Evolutionary conservation across 371 early-diverging fungal species (phyloP), one percentile per base, ranked within the genome.

Genomic region (Mortierella sp.): DNA sequence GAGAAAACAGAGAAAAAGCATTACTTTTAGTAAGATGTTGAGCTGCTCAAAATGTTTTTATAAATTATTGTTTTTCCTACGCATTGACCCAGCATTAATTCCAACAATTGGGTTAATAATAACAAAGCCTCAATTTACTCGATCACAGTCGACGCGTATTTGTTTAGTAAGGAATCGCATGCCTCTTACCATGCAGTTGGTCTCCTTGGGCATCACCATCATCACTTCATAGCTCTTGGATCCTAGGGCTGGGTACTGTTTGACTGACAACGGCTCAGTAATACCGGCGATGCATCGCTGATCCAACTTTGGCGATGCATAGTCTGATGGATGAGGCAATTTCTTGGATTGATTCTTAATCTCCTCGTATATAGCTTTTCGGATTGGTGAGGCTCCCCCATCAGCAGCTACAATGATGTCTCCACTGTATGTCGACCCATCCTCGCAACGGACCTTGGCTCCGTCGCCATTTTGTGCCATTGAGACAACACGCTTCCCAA

Each of bases 371-470:
- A 79, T 63, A 43, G 70, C 66, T 40, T 67, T 66, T 11, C 79
- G 64, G 24, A 79, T 73, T 6, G 71, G 62, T 11, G 79, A 79
- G 1, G 66, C 63, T 1, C 71, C 74, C 1, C 79, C 79, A 49
- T 79, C 79, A 5, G 79, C 66, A 0, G 67, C 79, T 11, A 79
- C 79, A 10, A 79, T 63, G 43, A 79, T 79, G 24, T 79, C 71
- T 0, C 74, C 79, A 16, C 16, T 66, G 62, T 66, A 79, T 14
- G 59, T 60, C 1, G 79, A 67, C 4, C 71, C 71, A 26, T 79
- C 79, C 57, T 67, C 54, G 20, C 79, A 79, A 3, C 75, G 75
- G 40, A 79, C 68, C 20, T 70, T 74, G 68, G 70, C 47, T 1
- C 79, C 79, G 4, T 79, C 75, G 3, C 43, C 39, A 62, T 45